These are phyloP conservation scores for Cryptococcus jaspeensis DNA, from an alignment of 1,284 basidiomycete genomes.

Conservation along the genomic window DNA sequence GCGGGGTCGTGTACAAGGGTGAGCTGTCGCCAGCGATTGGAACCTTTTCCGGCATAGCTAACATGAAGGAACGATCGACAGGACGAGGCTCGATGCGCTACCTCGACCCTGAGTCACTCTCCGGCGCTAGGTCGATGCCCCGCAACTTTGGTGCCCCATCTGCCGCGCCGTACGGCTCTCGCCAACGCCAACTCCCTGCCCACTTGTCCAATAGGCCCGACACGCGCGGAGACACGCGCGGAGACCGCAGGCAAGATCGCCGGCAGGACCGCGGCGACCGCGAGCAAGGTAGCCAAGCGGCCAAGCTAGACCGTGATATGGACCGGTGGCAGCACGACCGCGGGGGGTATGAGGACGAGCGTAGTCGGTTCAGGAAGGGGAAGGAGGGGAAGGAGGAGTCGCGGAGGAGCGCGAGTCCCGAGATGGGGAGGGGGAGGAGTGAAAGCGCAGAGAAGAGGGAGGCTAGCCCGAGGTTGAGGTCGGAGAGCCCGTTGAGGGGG, in stretches of 20 bases:
- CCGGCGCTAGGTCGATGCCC: constrained; percentile 14
- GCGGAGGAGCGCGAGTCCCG: constrained; percentile 9
- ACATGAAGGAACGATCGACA: constrained; percentile 10
- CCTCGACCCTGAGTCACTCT: constrained; percentile 45
- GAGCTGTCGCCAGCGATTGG: constrained; percentile 6
- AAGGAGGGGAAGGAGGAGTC: constrained; percentile 11
- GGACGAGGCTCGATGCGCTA: constrained; percentile 51
- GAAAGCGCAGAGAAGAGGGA: constrained; percentile 51
- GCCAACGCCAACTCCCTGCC: neutral
- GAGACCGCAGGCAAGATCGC: constrained; percentile 7
- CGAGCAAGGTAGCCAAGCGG: neutral
- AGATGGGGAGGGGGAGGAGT: neutral
- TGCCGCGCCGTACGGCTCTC: no score
- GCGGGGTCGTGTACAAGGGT: constrained; percentile 50
- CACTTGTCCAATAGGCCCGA: constrained; percentile 10
- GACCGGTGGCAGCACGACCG: constrained; percentile 34
- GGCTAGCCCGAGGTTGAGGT: constrained; percentile 42
- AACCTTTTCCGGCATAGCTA: neutral
- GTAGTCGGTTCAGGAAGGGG: constrained; percentile 6
- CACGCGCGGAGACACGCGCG: neutral
- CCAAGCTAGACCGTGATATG: constrained; percentile 26
- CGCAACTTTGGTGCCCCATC: constrained; percentile 31
- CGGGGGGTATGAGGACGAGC: constrained; percentile 12
- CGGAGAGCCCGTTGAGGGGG: constrained; percentile 40
- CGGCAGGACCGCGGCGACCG: neutral